Percentiles rank a stretch among this genome's conserved stretches.
These are phyloP conservation scores for Balansia obtecta DNA, from an alignment of 2,329 filamentous ascomycete genomes.

Conservation along the genomic window DNA sequence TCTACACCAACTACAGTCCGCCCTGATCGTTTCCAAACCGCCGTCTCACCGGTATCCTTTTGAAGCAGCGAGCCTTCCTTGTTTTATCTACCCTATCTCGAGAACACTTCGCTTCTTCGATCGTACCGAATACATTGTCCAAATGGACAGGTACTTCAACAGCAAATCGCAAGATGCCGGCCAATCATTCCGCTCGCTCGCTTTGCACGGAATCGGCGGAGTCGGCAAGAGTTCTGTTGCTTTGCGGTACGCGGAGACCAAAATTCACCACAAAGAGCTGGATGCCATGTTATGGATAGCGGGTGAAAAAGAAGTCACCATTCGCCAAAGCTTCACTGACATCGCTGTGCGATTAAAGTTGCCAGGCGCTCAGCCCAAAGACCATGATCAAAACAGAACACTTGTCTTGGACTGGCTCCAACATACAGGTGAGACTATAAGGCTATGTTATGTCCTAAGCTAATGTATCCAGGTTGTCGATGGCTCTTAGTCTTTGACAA, in stretches of 20 bases:
- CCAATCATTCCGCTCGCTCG: conserved; percentile 2
- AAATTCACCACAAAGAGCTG: neutral
- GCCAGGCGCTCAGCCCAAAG: neutral
- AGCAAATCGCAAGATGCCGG: neutral
- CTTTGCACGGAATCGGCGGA: conserved; percentile 7
- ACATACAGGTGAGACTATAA: conserved; percentile 3
- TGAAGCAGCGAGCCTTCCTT: no score
- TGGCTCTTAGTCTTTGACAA: conserved; percentile 9
- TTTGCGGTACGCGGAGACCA: conserved; percentile 3
- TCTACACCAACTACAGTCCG: no score
- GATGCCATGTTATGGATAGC: conserved; percentile 6
- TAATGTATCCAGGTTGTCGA: neutral
- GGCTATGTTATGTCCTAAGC: neutral
- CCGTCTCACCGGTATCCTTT: no score
- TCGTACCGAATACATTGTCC: neutral
- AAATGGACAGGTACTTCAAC: conserved; percentile 2
- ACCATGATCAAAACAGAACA: conserved; percentile 5
- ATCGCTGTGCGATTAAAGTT: conserved; percentile 8
- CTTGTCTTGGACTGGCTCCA: conserved; percentile 8
- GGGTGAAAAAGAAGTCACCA: conserved; percentile 2
- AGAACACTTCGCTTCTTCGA: conserved; percentile 5
- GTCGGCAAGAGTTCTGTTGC: conserved; percentile 9
- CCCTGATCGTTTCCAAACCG: no score
- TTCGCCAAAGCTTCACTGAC: conserved; percentile 8
- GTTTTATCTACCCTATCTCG: neutral